These are phyloP conservation scores for Letharia columbiana DNA, from an alignment of 495 filamentous ascomycete genomes.

Conservation along the genomic window DNA sequence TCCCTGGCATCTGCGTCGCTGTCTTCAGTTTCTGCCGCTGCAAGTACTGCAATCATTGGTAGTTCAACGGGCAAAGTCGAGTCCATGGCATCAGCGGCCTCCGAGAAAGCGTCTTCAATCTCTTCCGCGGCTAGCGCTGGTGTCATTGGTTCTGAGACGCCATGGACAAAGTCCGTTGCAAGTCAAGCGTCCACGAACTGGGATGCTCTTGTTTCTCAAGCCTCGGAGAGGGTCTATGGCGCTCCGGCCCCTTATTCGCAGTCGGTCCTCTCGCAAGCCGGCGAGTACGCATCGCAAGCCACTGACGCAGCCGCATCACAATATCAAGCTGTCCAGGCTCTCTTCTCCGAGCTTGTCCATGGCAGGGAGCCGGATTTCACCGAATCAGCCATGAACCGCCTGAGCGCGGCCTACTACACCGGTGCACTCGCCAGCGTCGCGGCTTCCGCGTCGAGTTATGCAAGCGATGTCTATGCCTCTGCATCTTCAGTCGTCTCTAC, in stretches of 20 bases:
- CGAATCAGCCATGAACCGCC: slow-evolving; percentile 65
- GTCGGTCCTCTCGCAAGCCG: slow-evolving; percentile 44
- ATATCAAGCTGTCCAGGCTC: slow-evolving; percentile 58
- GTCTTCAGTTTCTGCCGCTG: slow-evolving; percentile 48
- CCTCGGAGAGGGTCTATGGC: slow-evolving; percentile 67
- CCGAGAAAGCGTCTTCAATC: slow-evolving; percentile 31
- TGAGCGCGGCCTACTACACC: slow-evolving; percentile 56
- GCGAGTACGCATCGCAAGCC: slow-evolving; percentile 46
- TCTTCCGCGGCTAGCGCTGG: slow-evolving; percentile 33
- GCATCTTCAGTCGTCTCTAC: slow-evolving; percentile 47
- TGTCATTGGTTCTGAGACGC: slow-evolving; percentile 39
- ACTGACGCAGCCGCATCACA: slow-evolving; percentile 46
- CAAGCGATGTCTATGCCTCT: slow-evolving; percentile 48
- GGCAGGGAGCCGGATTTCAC: slow-evolving; percentile 77
- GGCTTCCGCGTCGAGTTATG: slow-evolving; percentile 47
- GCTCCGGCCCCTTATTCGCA: slow-evolving; percentile 57
- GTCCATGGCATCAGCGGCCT: slow-evolving; percentile 34
- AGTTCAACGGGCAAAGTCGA: slow-evolving; percentile 37
- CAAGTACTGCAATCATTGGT: slow-evolving; percentile 37
- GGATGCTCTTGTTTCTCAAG: slow-evolving; percentile 57
- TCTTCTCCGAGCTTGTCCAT: slow-evolving; percentile 67
- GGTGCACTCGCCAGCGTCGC: slow-evolving; percentile 42
- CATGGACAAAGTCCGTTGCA: slow-evolving; percentile 38
- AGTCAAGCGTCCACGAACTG: slow-evolving; percentile 52
- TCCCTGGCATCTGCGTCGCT: slow-evolving; percentile 41